Percentiles rank a stretch among this genome's conserved stretches.
Evolutionary conservation across 1,284 basidiomycete species (phyloP).

Genomic region (Ustilago bromivora): DNA sequence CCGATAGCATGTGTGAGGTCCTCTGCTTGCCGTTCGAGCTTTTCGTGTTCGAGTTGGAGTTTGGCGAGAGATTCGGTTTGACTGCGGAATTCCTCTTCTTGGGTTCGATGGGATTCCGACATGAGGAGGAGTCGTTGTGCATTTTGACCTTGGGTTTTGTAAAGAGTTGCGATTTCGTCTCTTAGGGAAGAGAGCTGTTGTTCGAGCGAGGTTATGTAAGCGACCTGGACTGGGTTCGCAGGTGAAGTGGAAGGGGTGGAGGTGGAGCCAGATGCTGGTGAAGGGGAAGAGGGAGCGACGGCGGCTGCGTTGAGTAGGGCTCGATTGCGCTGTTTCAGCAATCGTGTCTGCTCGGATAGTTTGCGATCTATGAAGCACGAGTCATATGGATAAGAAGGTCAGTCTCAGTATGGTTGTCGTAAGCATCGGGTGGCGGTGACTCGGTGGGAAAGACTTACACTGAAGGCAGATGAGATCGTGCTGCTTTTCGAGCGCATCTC

Average conservation of each 20-base stretch:
- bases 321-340: constrained; percentile 53
- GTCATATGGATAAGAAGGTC: no score
- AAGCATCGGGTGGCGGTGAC: no score
- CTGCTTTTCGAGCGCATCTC: constrained; percentile 56
- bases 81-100: constrained; percentile 82
- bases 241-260: constrained; percentile 5
- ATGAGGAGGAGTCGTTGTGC: constrained; percentile 89
- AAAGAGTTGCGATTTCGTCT: constrained; percentile 89
- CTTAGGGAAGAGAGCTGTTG: constrained; percentile 89
- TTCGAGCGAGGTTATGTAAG: constrained; percentile 90
- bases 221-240: constrained; percentile 81
- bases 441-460: constrained; percentile 31
- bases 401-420: background rate
- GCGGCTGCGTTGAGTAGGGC: constrained; percentile 49
- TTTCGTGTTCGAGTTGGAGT: constrained; percentile 78
- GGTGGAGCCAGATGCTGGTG: constrained; percentile 10
- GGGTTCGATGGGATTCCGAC: constrained; percentile 92
- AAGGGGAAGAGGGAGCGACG: constrained; percentile 18
- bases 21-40: constrained; percentile 71
- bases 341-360: constrained; percentile 46
- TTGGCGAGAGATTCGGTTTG: constrained; percentile 82
- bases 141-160: constrained; percentile 96
- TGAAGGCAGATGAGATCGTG: constrained; percentile 50
- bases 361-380: constrained; percentile 33
- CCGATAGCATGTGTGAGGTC: constrained; percentile 81